Conservation (phyloP, 2,329 filamentous ascomycete genomes). For the Scytalidium sp. region DNA sequence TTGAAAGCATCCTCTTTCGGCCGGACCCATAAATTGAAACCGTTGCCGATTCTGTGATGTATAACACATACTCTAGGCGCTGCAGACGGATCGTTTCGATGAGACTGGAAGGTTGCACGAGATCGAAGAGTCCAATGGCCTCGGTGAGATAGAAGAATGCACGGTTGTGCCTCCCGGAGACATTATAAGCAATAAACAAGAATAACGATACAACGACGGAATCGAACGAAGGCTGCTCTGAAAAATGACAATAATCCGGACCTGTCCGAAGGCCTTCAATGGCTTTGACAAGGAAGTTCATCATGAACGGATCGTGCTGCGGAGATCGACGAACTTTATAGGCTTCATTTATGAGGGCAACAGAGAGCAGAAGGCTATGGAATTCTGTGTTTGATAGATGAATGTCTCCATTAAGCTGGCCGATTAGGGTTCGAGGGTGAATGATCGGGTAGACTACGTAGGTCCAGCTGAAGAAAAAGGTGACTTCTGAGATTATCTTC, state of each 20-base stretch:
- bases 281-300: neutral
- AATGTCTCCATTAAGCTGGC: neutral
- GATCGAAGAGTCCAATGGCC: neutral
- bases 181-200: neutral
- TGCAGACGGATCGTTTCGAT: neutral
- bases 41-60: neutral
- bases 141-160: neutral
- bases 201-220: neutral
- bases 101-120: neutral
- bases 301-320: neutral
- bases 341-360: neutral
- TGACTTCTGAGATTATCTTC: neutral
- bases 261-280: neutral
- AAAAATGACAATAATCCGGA: neutral
- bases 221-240: neutral
- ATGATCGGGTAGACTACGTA: neutral
- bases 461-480: neutral
- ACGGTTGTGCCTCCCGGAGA: neutral
- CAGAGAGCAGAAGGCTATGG: neutral
- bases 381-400: neutral
- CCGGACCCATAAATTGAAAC: neutral
- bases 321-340: neutral
- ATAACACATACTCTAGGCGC: neutral
- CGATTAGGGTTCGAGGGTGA: neutral
- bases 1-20: neutral